Base-by-base conservation (phyloP, 202 grass and related monocot species). In the Setaria viridis region DNA sequence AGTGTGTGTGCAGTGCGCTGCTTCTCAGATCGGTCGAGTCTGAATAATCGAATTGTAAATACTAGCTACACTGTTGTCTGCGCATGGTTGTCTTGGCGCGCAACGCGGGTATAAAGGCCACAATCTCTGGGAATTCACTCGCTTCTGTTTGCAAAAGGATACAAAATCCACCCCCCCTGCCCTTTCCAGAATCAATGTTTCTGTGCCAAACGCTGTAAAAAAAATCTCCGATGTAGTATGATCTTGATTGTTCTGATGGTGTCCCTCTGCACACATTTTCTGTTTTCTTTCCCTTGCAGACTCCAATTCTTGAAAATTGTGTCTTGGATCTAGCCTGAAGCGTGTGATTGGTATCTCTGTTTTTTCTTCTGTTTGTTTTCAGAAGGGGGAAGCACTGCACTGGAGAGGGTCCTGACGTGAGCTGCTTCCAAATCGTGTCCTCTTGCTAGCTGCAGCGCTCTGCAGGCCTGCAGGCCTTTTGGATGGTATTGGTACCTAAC, bases 391-490 rank as follows among this genome's bases (percentile, higher is more conserved):
- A 51, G 29, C 37, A 39, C 37, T 39, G 29, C 20, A 11, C 9
- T 25, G 58, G 48, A 29, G 54, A 73, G 55, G 67, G 57, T 46
- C 21, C 74, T 76, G 89, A 80, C 80, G 53, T 62, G 34, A 77
- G 70, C 89, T 84, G 70, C 89, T 91, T 91, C 76, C 63, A 43
- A 85, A 81, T 55, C 14, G 53, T 80, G 85, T 70, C 80, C 9
- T 71, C 56, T 82, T 78, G 72, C 72, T 55, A 55, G 50, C 14
- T 54, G 50, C 50, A 54, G 50, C 25, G 25, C 25, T 25, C 25
- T 25, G 25, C 25, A 25, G 50, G 4, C 50, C 50, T 32, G 79
- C 56, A 56, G 33, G 86, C 47, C 45, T 54, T 71, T 78, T 29
- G 78, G 69, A 72, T 72, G 69, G 12, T 30, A 72, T 39, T 48